These are phyloP conservation scores for Pyrus communis DNA, from an alignment of 306 rosid genomes.

Conservation along the genomic window DNA sequence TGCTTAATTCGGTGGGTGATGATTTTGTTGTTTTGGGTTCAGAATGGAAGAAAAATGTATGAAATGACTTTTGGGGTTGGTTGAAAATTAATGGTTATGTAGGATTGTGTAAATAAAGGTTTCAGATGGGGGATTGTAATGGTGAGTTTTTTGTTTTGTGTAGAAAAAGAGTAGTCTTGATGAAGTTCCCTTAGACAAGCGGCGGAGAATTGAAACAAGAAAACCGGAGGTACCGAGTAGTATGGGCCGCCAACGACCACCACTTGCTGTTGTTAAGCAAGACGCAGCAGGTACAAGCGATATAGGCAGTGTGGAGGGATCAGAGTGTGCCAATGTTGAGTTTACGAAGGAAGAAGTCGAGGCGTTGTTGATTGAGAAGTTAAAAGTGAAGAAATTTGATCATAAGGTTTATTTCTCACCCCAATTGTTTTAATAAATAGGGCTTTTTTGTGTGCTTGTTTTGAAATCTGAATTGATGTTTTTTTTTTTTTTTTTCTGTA, in stretches of 20 bases:
- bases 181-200: constrained; percentile 50
- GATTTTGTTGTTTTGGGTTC: background rate
- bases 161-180: constrained; percentile 56
- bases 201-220: constrained; percentile 49
- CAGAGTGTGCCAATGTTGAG: constrained; percentile 34
- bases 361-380: constrained; percentile 56
- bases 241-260: constrained; percentile 1
- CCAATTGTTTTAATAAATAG: background rate
- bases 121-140: background rate
- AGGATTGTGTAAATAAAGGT: background rate
- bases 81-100: background rate
- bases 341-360: constrained; percentile 69
- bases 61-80: background rate
- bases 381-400: constrained; percentile 50
- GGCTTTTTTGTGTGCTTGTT: background rate
- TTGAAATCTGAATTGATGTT: background rate
- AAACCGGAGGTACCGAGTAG: constrained; percentile 30
- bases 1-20: background rate
- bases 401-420: constrained; percentile 42
- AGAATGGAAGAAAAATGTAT: background rate
- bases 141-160: background rate
- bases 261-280: constrained; percentile 27
- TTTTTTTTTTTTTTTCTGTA: too few relatives aligned
- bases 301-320: constrained; percentile 24
- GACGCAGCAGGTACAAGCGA: constrained; percentile 32